Evolutionary conservation across 352 stramenopile genomes (phyloP).

Genomic region (Blastocystis hominis): DNA sequence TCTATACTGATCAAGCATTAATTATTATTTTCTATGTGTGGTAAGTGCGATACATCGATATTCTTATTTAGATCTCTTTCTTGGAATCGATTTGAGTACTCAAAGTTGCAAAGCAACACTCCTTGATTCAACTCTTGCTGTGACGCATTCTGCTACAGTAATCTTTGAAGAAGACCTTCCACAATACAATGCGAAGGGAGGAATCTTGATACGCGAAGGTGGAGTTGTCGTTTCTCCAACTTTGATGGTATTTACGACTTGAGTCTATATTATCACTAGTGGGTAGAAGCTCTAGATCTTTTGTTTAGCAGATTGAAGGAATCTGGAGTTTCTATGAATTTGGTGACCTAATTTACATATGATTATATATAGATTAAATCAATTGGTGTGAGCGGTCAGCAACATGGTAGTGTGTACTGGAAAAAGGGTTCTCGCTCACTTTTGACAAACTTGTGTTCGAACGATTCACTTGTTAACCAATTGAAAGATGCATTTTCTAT

Average conservation of each 20-base stretch:
- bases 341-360: neutral
- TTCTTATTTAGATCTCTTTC: conserved; percentile 47
- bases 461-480: conserved; percentile 6
- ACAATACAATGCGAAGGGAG: conserved; percentile 54
- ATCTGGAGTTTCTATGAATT: neutral
- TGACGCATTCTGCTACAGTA: conserved; percentile 4
- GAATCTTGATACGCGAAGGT: conserved; percentile 47
- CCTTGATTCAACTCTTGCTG: conserved; percentile 18
- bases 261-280: conserved; percentile 6
- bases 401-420: conserved; percentile 61
- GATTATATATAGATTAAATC: conserved; percentile 9
- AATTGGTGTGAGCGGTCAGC: conserved; percentile 59
- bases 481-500: neutral
- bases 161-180: conserved; percentile 60
- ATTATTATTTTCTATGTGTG: too few species aligned
- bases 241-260: conserved; percentile 41
- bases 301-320: conserved; percentile 35
- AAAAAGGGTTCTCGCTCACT: neutral
- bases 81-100: conserved; percentile 61
- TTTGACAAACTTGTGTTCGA: neutral
- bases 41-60: too few species aligned
- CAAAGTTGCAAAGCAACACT: conserved; percentile 60
- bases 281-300: conserved; percentile 59
- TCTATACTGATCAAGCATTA: too few species aligned
- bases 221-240: conserved; percentile 58